Conservation (phyloP, 768 basidiomycete species). For the Lentinula sp. region DNA sequence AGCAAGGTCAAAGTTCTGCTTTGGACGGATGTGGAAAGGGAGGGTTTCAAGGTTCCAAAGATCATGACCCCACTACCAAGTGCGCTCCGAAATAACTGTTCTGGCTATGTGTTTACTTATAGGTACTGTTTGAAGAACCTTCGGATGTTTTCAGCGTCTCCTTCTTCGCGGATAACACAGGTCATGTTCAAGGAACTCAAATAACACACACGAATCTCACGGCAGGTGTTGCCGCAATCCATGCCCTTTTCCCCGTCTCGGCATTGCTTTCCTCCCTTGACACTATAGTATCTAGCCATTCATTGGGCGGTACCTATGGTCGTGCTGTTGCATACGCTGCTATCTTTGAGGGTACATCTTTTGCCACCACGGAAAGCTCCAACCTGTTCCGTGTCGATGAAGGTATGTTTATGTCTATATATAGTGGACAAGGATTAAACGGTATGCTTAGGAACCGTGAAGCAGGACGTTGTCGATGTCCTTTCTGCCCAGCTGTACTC, state of each 20-base stretch:
- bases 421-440: not conserved
- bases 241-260: conserved; percentile 69
- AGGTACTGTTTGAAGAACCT: conserved; percentile 33
- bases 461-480: conserved; percentile 40
- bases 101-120: conserved; percentile 5
- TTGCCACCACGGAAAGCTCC: conserved; percentile 58
- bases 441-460: conserved; percentile 12
- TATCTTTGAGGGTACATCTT: conserved; percentile 68
- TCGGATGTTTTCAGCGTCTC: conserved; percentile 63
- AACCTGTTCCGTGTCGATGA: conserved; percentile 41
- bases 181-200: conserved; percentile 54
- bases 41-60: conserved; percentile 49
- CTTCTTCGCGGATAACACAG: conserved; percentile 49
- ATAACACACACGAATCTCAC: conserved; percentile 84
- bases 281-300: conserved; percentile 70
- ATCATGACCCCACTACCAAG: conserved; percentile 44
- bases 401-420: conserved; percentile 24
- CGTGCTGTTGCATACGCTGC: conserved; percentile 76
- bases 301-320: conserved; percentile 73
- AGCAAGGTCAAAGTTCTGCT: conserved; percentile 50
- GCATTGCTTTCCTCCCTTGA: conserved; percentile 66
- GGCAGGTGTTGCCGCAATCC: conserved; percentile 79
- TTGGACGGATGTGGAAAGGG: conserved; percentile 68
- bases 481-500: conserved; percentile 41
- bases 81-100: conserved; percentile 24